Evolutionary conservation across 1,284 basidiomycete species (phyloP).

Genomic region (Pulchroboletus neoregius): DNA sequence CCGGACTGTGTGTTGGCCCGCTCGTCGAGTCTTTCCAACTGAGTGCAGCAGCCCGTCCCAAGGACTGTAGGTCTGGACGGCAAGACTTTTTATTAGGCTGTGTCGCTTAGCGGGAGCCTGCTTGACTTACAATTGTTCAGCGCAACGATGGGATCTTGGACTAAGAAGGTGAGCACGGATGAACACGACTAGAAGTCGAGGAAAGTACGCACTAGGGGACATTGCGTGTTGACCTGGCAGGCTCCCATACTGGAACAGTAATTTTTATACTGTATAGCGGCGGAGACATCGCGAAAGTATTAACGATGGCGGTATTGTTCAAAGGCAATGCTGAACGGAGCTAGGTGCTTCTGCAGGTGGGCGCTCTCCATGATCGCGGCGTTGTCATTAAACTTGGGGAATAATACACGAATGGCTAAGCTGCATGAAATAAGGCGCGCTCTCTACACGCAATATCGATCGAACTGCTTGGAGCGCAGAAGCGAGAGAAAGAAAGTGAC

Average conservation of each 20-base stretch:
- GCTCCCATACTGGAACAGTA: slow-evolving; percentile 14
- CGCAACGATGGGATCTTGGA: slow-evolving; percentile 33
- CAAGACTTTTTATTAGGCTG: slow-evolving; percentile 5
- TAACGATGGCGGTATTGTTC: slow-evolving; percentile 26
- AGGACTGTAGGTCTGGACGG: slow-evolving; percentile 49
- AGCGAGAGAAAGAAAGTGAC: slow-evolving; percentile 31
- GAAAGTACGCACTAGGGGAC: slow-evolving; percentile 23
- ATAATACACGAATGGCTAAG: slow-evolving; percentile 31
- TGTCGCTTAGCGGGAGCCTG: not conserved
- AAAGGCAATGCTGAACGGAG: slow-evolving; percentile 32
- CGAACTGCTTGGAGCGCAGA: slow-evolving; percentile 34
- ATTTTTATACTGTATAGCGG: slow-evolving; percentile 28
- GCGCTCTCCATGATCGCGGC: slow-evolving; percentile 31
- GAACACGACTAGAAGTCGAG: not conserved
- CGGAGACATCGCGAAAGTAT: slow-evolving; percentile 22
- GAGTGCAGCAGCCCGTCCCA: slow-evolving; percentile 39
- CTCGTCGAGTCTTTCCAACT: slow-evolving; percentile 50
- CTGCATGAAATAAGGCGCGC: slow-evolving; percentile 33
- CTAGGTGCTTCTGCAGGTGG: slow-evolving; percentile 21
- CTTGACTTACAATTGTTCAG: slow-evolving; percentile 44
- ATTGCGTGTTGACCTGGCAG: slow-evolving; percentile 19
- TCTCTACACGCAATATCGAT: slow-evolving; percentile 35
- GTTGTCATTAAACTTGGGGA: slow-evolving; percentile 23
- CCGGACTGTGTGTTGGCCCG: slow-evolving; percentile 46
- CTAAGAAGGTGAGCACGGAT: slow-evolving; percentile 19